These are phyloP conservation scores for Dictyophora rubrovolvata DNA, from an alignment of 768 basidiomycete genomes.

Conservation along the genomic window DNA sequence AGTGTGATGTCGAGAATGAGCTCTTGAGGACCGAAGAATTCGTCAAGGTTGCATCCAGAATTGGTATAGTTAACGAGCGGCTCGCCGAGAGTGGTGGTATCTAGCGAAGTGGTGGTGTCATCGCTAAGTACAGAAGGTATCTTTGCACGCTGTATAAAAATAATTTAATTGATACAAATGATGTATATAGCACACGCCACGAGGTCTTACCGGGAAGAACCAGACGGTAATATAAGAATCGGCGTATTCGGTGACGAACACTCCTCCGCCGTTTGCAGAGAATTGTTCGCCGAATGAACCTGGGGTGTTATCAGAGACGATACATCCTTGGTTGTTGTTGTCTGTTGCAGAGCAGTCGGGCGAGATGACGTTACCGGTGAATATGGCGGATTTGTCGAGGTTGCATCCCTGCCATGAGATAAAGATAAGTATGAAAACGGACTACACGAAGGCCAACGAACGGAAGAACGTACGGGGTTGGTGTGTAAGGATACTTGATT, in stretches of 20 bases:
- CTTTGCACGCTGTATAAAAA: no score
- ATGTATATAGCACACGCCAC: no score
- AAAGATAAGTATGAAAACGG: not conserved
- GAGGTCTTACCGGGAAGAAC: no score
- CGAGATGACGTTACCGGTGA: slow-evolving; percentile 30
- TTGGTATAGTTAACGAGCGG: slow-evolving; percentile 62
- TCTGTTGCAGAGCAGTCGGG: slow-evolving; percentile 50
- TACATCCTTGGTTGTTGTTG: slow-evolving; percentile 56
- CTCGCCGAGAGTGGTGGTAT: slow-evolving; percentile 50
- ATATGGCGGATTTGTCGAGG: not conserved
- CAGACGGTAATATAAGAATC: no score
- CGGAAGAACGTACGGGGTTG: slow-evolving; percentile 27
- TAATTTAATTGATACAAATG: no score
- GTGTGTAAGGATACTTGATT: slow-evolving; percentile 76
- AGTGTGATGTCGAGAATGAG: slow-evolving; percentile 72
- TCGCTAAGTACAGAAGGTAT: slow-evolving; percentile 18
- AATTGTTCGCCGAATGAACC: slow-evolving; percentile 43
- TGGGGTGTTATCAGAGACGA: slow-evolving; percentile 57
- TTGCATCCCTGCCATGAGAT: slow-evolving; percentile 1
- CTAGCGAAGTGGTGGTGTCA: slow-evolving; percentile 21
- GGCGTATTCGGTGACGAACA: slow-evolving; percentile 26
- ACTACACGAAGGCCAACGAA: no score
- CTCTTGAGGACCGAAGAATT: slow-evolving; percentile 54
- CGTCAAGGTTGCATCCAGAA: slow-evolving; percentile 39
- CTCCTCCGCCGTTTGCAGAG: slow-evolving; percentile 48